Conservation (phyloP, 202 grass and related monocot species). For the Zoysia matrella region DNA sequence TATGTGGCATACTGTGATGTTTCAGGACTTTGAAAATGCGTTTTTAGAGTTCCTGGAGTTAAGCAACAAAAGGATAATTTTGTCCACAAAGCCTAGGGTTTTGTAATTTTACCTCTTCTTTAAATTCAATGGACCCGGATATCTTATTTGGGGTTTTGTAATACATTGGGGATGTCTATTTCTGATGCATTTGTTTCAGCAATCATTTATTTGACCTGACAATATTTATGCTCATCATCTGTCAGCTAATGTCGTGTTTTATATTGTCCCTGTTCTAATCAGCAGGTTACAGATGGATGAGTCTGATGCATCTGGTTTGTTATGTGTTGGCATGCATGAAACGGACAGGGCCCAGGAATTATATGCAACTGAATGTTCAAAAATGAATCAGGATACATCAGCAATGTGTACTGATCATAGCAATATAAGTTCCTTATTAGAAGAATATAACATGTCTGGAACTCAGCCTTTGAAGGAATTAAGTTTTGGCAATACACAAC, state of each 20-base stretch:
- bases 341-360: slow-evolving; percentile 40
- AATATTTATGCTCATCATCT: slow-evolving; percentile 18
- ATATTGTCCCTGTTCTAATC: slow-evolving; percentile 15
- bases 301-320: slow-evolving; percentile 43
- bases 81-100: not conserved
- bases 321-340: slow-evolving; percentile 55
- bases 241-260: slow-evolving; percentile 33
- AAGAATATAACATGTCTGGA: slow-evolving; percentile 53
- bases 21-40: not conserved
- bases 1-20: not conserved
- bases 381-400: slow-evolving; percentile 57
- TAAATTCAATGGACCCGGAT: not conserved
- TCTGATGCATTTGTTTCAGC: slow-evolving; percentile 6
- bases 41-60: not conserved
- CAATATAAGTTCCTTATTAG: slow-evolving; percentile 37
- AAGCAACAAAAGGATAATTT: not conserved
- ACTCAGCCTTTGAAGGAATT: slow-evolving; percentile 42
- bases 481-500: slow-evolving; percentile 34
- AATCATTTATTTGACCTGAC: slow-evolving; percentile 3
- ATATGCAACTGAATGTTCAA: slow-evolving; percentile 47
- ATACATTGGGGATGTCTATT: not conserved
- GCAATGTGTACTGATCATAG: slow-evolving; percentile 53
- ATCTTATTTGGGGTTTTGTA: not conserved
- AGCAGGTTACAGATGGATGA: slow-evolving; percentile 56
- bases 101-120: not conserved